These are phyloP conservation scores for Phanerodontia chrysosporium DNA, from an alignment of 768 basidiomycete species.

Conservation along the genomic window DNA sequence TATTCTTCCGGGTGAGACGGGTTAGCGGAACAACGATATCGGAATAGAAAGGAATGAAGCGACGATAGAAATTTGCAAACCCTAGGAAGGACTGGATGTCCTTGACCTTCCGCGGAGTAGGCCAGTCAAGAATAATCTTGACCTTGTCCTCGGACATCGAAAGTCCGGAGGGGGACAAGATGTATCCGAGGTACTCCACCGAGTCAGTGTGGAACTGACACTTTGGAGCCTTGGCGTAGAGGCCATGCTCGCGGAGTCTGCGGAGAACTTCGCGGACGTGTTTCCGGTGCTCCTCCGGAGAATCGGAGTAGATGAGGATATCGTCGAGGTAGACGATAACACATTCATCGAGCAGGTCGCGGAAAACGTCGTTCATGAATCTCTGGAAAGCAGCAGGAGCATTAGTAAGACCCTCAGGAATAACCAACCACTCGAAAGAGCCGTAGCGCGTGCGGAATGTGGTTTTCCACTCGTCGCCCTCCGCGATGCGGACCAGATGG, in stretches of 20 bases:
- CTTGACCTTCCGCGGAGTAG: conserved; percentile 18
- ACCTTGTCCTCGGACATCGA: conserved; percentile 40
- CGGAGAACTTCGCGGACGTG: conserved; percentile 16
- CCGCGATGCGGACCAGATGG: conserved; percentile 37
- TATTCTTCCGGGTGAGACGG: conserved; percentile 24
- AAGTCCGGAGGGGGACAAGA: conserved; percentile 29
- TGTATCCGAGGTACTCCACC: conserved; percentile 40
- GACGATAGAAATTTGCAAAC: conserved; percentile 29
- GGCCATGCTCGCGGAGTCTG: conserved; percentile 25
- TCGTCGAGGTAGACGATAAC: conserved; percentile 13
- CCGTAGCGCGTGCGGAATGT: conserved; percentile 35
- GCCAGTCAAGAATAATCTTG: conserved; percentile 28
- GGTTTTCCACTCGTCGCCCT: conserved; percentile 36
- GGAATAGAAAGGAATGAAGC: conserved; percentile 30
- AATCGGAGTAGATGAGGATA: conserved; percentile 14
- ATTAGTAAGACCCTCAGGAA: conserved; percentile 29
- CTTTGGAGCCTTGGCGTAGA: conserved; percentile 29
- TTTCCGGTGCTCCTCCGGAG: conserved; percentile 14
- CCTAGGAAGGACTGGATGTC: conserved; percentile 31
- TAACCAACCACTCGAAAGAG: conserved; percentile 31
- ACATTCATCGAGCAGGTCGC: conserved; percentile 12
- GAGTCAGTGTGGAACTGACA: conserved; percentile 32
- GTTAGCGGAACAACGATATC: conserved; percentile 29
- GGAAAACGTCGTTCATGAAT: conserved; percentile 13
- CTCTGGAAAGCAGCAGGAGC: conserved; percentile 8